phyloP scores from a whole-genome alignment of 306 rosid species.

The Calophaca sinica region DNA sequence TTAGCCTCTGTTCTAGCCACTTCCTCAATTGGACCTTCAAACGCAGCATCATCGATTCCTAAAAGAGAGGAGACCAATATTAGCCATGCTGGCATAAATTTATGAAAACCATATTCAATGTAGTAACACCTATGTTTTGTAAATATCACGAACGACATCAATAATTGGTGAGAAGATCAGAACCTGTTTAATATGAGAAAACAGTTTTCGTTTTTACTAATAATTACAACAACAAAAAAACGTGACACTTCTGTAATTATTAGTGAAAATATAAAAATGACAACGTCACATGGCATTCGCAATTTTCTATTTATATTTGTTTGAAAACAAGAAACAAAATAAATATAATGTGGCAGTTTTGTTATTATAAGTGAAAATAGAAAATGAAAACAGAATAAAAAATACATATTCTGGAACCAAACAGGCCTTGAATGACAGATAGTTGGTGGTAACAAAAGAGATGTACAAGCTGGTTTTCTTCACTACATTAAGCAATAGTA shows the following conservation, averaged over 20 bases:
- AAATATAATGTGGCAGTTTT: background rate
- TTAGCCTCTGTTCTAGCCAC: conserved; percentile 83
- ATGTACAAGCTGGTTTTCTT: background rate
- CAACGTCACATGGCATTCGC: background rate
- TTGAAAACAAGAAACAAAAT: background rate
- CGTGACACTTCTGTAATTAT: background rate
- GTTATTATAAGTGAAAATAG: background rate
- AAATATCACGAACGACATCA: conserved; percentile 18
- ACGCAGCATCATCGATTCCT: conserved; percentile 72
- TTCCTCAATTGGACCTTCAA: conserved; percentile 92
- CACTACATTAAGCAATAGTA: background rate
- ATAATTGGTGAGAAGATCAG: background rate
- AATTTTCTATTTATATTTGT: background rate
- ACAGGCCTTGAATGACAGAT: background rate
- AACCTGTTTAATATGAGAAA: background rate
- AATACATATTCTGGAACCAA: background rate
- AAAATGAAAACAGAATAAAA: background rate
- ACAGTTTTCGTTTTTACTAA: background rate
- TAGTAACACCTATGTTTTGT: background rate
- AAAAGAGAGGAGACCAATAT: conserved; percentile 47
- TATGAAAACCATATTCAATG: conserved; percentile 20
- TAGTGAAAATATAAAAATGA: background rate
- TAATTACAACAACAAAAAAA: background rate
- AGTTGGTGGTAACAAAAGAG: background rate
- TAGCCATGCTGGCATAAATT: conserved; percentile 8